Percentiles rank a stretch among this genome's conserved stretches.
Conservation (phyloP, 306 rosid genomes). For the Mucuna pruriens region DNA sequence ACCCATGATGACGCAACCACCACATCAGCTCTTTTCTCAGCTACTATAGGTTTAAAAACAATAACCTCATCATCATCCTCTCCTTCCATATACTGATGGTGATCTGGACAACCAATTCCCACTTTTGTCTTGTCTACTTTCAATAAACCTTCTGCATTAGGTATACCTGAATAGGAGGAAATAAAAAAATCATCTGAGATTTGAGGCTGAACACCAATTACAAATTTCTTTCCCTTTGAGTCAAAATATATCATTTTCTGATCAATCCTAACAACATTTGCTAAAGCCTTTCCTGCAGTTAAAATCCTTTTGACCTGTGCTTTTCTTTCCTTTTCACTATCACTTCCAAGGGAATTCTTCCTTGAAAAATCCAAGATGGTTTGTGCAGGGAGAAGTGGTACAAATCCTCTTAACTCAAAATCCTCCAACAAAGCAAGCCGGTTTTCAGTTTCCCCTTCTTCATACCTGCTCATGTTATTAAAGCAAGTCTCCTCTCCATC, state of each 20-base stretch:
- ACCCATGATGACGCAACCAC: conserved; percentile 43
- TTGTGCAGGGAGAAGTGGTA: conserved; percentile 94
- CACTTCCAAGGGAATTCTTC: conserved; percentile 77
- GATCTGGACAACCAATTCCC: conserved; percentile 50
- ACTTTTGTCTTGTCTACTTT: conserved; percentile 52
- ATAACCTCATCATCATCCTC: conserved; percentile 97
- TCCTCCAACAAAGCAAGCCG: conserved; percentile 95
- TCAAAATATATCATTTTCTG: conserved; percentile 66
- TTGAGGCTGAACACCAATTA: conserved; percentile 65
- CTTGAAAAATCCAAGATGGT: conserved; percentile 88
- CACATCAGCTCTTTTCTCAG: conserved; percentile 69
- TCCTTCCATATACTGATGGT: conserved; percentile 56
- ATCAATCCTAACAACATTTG: conserved; percentile 70
- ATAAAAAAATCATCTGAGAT: conserved; percentile 48
- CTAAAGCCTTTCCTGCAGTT: conserved; percentile 90
- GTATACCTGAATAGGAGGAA: conserved; percentile 46
- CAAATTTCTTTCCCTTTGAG: conserved; percentile 68
- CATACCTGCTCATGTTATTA: conserved; percentile 82
- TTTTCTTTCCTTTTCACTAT: conserved; percentile 73
- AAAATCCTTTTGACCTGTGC: conserved; percentile 75
- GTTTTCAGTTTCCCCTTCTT: conserved; percentile 91
- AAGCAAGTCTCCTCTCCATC: conserved; percentile 87
- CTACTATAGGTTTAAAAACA: conserved; percentile 81
- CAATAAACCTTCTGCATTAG: conserved; percentile 43
- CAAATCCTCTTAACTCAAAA: conserved; percentile 88